Evolutionary conservation across 139 green algal genomes (phyloP), one percentile per base, ranked within the genome.

Genomic region (Chlorokybus atmophyticus): DNA sequence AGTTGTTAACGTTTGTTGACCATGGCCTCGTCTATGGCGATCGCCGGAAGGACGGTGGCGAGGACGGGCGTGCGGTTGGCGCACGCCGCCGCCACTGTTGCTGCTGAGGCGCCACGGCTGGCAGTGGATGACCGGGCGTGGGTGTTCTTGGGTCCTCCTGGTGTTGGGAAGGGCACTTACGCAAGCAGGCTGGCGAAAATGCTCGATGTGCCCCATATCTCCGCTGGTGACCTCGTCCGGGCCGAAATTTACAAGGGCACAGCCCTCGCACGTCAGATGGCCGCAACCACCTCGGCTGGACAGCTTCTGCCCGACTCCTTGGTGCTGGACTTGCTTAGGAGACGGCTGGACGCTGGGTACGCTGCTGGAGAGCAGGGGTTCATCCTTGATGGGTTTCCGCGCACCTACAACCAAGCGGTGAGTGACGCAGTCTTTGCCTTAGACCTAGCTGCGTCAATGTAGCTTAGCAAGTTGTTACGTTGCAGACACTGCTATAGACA

Each of bases 101-200:
- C n/a, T n/a, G n/a, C n/a, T n/a, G n/a, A n/a, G n/a, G n/a, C n/a
- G n/a, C n/a, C n/a, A n/a, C n/a, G n/a, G n/a, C n/a, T n/a, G n/a
- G n/a, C n/a, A n/a, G n/a, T n/a, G n/a, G n/a, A n/a, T n/a, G n/a
- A n/a, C n/a, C n/a, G n/a, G n/a, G n/a, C n/a, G 21, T 25, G 24
- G 57, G 65, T 75, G 14, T 72, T 79, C 49, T 32, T 79, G 27
- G 71, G 85, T 1, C 70, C 77, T 1, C 84, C 85, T 5, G 90
- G 90, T 3, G 90, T 96, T 1, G 90, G 90, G 4, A 98, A 98
- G 52, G 90, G 90, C 29, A 98, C 90, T 2, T 98, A 96, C 61
- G 81, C 84, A 1, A 83, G 70, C 4, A 62, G 85, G 1, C 66
- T 93, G 0, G 79, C 91, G 1, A 75, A 84, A 32, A 51, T 68